phyloP scores from a whole-genome alignment of 192 early-diverging fungal genomes.

The Funneliformis mosseae region DNA sequence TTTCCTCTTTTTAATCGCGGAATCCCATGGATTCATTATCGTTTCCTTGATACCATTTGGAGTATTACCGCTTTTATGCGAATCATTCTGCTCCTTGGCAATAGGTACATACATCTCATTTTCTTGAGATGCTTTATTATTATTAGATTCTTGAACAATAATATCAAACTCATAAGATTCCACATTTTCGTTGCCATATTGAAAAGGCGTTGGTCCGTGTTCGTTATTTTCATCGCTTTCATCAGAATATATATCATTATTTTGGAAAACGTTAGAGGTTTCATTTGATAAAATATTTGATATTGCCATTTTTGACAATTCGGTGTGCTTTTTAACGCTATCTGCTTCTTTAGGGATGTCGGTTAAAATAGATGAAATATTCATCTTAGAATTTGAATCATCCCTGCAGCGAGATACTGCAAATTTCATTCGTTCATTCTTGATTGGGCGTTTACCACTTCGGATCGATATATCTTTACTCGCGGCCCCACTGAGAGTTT shows the following conservation, averaged over 20 bases:
- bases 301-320: not conserved
- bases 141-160: not conserved
- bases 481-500: not conserved
- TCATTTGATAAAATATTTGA: not conserved
- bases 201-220: not conserved
- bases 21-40: not conserved
- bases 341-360: not conserved
- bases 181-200: not conserved
- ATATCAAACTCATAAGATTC: not conserved
- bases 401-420: not conserved
- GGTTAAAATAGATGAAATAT: not conserved
- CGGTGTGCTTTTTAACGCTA: not conserved
- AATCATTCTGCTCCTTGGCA: not conserved
- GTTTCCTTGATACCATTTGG: not conserved
- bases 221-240: not conserved
- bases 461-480: not conserved
- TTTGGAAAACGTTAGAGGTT: not conserved
- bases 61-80: not conserved
- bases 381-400: not conserved
- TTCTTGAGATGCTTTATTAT: not conserved
- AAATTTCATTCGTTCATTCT: not conserved
- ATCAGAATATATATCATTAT: not conserved
- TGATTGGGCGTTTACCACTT: not conserved
- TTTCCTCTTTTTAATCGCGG: not conserved
- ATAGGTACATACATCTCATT: not conserved